phyloP scores from a whole-genome alignment of 2,329 filamentous ascomycete species.

The Tympanopsis confertula region DNA sequence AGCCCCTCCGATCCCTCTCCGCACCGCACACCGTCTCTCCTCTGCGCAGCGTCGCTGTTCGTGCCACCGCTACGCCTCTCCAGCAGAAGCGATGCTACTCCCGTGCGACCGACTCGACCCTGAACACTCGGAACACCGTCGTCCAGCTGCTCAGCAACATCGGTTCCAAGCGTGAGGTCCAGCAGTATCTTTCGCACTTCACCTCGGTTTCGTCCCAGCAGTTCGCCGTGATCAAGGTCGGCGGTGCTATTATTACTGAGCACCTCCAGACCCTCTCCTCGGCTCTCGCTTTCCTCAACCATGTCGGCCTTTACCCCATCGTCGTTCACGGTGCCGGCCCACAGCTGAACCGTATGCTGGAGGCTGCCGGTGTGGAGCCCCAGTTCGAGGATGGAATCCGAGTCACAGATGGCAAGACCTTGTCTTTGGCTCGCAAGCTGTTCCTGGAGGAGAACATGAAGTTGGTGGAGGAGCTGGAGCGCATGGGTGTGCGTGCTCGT shows the following conservation, averaged over 20 bases:
- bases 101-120: slow-evolving; percentile 23
- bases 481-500: slow-evolving; percentile 76
- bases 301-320: slow-evolving; percentile 87
- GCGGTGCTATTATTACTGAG: slow-evolving; percentile 88
- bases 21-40: slow-evolving; percentile 18
- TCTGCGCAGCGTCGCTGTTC: slow-evolving; percentile 13
- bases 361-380: slow-evolving; percentile 84
- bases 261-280: slow-evolving; percentile 84
- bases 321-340: slow-evolving; percentile 92
- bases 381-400: slow-evolving; percentile 94
- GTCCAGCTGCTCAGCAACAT: slow-evolving; percentile 90
- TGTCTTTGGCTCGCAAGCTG: slow-evolving; percentile 79
- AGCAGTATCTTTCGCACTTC: slow-evolving; percentile 96
- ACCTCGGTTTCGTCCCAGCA: slow-evolving; percentile 92
- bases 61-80: slow-evolving; percentile 12
- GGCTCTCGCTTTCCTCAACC: slow-evolving; percentile 81
- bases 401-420: slow-evolving; percentile 88
- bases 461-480: slow-evolving; percentile 78
- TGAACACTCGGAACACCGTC: slow-evolving; percentile 67
- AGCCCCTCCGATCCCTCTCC: slow-evolving; percentile 24
- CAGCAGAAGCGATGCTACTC: slow-evolving; percentile 27
- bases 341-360: slow-evolving; percentile 82
- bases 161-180: slow-evolving; percentile 87
- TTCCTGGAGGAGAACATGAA: slow-evolving; percentile 94
- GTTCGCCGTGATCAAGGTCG: slow-evolving; percentile 97